Base-by-base conservation (phyloP, 805 yeast species). In the Yarrowia sp. region DNA sequence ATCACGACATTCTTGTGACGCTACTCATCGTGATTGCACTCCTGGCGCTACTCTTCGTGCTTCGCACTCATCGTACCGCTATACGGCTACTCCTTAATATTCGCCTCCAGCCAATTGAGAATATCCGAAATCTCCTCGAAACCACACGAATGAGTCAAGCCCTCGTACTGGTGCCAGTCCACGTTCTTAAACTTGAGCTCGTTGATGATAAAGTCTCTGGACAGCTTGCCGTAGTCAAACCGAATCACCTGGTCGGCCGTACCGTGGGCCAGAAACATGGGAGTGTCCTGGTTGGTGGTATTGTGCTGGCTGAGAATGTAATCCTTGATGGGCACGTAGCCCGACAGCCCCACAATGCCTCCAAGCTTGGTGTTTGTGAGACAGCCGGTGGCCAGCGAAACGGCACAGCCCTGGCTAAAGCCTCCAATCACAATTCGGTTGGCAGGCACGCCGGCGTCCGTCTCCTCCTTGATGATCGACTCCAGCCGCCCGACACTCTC, bases 401-500 rank as follows among this genome's bases (percentile, higher is more conserved):
- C 67, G 1, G 96, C 92, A 56, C 91, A 96, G 64, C 99, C 99
- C 77, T 95, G 99, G 4, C 96, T 88, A 73, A 95, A 95, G 0
- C 99, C 99, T 36, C 98, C 98, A 65, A 95, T 79, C n/a, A 95
- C 78, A 52, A 95, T 88, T 62, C 88, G 83, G 36, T 72, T 70
- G 12, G 78, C 65, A 8, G 77, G 72, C 24, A 77, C 72, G 6
- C 81, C 81, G 8, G 66, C 66, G 10, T 64, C 69, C 24, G 74
- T 68, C 66, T 75, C 78, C 51, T 70, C 71, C 33, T 71, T 70
- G 19, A 67, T 67, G 26, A 79, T 67, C 12, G 77, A 68, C 35
- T 62, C 63, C 41, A 78, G 67, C 9, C 67, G 65, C n/a, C 66
- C 71, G 6, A 73, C 72, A 28, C 77, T 68, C 64, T 68, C 70